phyloP scores from a whole-genome alignment of 2,329 filamentous ascomycete genomes.

The Phymatotrichopsis omnivora region DNA sequence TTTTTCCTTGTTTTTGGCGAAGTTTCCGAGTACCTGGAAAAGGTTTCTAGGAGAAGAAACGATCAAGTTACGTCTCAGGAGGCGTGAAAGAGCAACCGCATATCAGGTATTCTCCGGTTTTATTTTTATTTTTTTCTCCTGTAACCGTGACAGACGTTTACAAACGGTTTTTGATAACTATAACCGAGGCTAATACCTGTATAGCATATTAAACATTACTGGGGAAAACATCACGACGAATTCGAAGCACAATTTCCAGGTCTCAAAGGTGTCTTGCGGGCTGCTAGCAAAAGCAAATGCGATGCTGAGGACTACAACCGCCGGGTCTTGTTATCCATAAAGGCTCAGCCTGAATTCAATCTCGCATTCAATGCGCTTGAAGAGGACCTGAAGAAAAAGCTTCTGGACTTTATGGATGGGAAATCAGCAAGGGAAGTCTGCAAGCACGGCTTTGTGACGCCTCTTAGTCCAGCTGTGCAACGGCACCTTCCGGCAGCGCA shows the following conservation, averaged over 20 bases:
- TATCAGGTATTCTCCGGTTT: no score
- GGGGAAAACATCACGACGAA: no score
- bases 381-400: constrained; percentile 28
- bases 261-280: constrained; percentile 33
- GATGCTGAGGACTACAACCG: constrained; percentile 33
- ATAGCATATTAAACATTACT: no score
- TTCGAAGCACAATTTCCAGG: constrained; percentile 20
- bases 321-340: constrained; percentile 32
- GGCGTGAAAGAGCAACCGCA: no score
- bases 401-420: constrained; percentile 33
- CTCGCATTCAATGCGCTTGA: constrained; percentile 31
- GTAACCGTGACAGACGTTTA: no score
- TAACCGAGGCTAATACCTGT: no score
- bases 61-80: no score
- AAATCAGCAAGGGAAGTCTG: constrained; percentile 30
- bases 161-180: no score
- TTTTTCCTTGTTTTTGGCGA: no score
- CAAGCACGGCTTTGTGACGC: constrained; percentile 27
- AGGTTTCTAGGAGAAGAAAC: no score
- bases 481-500: constrained; percentile 30
- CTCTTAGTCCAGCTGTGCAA: constrained; percentile 32
- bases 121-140: no score
- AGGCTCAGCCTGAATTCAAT: constrained; percentile 32
- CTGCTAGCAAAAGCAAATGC: constrained; percentile 32
- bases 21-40: no score